These are phyloP conservation scores for Leucoagaricus sp. DNA, from an alignment of 1,284 basidiomycete species.

Conservation along the genomic window DNA sequence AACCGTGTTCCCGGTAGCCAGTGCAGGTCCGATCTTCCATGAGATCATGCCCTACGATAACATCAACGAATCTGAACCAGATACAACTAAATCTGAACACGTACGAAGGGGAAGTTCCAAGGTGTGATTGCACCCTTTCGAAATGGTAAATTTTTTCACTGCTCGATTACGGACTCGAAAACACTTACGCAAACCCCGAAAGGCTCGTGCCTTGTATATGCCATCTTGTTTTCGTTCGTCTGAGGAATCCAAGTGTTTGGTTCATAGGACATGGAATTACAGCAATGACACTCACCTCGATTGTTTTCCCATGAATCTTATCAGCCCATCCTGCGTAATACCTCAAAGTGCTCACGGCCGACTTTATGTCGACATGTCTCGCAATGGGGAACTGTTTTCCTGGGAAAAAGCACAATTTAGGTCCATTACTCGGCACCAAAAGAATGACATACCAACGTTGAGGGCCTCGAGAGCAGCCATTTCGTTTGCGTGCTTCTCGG, in stretches of 20 bases:
- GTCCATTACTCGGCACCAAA: not conserved
- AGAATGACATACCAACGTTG: slow-evolving; percentile 52
- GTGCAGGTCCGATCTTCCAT: slow-evolving; percentile 73
- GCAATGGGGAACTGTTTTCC: slow-evolving; percentile 57
- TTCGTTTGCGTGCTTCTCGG: slow-evolving; percentile 72
- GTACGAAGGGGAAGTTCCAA: slow-evolving; percentile 54
- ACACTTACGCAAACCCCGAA: slow-evolving; percentile 69
- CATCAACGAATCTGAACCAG: not conserved
- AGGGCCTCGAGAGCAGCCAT: slow-evolving; percentile 79
- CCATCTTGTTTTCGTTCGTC: slow-evolving; percentile 64
- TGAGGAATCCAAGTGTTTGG: slow-evolving; percentile 39
- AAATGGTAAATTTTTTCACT: not conserved
- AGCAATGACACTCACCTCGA: slow-evolving; percentile 42
- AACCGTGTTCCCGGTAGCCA: slow-evolving; percentile 81
- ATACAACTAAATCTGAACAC: not conserved
- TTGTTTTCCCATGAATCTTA: slow-evolving; percentile 67
- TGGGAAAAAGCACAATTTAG: slow-evolving; percentile 15
- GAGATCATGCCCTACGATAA: slow-evolving; percentile 44
- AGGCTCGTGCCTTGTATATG: slow-evolving; percentile 85
- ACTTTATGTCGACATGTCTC: slow-evolving; percentile 50
- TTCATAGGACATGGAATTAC: not conserved
- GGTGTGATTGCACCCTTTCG: slow-evolving; percentile 73
- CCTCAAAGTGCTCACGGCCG: slow-evolving; percentile 47
- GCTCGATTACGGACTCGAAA: slow-evolving; percentile 15
- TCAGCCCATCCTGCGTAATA: slow-evolving; percentile 55